Evolutionary conservation across 345 rosid species (phyloP).

Genomic region (Linum lewisii): DNA sequence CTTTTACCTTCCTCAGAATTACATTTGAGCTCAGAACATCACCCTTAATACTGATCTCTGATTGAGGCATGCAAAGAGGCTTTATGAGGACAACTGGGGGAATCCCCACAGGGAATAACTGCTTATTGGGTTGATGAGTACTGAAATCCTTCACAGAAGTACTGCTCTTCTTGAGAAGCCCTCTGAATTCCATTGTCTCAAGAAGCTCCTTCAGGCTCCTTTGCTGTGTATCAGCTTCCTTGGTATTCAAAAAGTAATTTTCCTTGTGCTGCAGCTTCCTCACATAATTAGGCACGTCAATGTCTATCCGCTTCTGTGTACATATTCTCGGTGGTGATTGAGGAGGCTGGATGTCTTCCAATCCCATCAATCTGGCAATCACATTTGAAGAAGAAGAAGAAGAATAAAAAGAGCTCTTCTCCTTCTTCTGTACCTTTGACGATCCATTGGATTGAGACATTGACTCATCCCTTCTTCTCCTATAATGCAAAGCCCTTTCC

Average conservation of each 20-base stretch:
- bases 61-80: slow-evolving; percentile 25
- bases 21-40: slow-evolving; percentile 9
- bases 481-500: slow-evolving; percentile 22
- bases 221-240: slow-evolving; percentile 26
- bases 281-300: slow-evolving; percentile 13
- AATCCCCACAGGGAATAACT: slow-evolving; percentile 18
- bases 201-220: slow-evolving; percentile 39
- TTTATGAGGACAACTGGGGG: slow-evolving; percentile 60
- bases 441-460: slow-evolving; percentile 53
- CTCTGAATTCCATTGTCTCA: slow-evolving; percentile 36
- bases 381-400: slow-evolving; percentile 18
- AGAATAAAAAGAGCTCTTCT: slow-evolving; percentile 31
- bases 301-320: slow-evolving; percentile 18
- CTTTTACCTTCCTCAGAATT: slow-evolving; percentile 10
- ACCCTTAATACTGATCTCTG: slow-evolving; percentile 18
- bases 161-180: slow-evolving; percentile 28
- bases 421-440: slow-evolving; percentile 19
- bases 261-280: slow-evolving; percentile 14
- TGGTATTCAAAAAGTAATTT: background rate
- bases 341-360: slow-evolving; percentile 44
- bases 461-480: slow-evolving; percentile 31
- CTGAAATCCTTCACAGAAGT: slow-evolving; percentile 14
- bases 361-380: slow-evolving; percentile 92
- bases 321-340: slow-evolving; percentile 21
- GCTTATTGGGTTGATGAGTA: slow-evolving; percentile 12